Conservation (phyloP, 2,329 filamentous ascomycete species). For the Lizonia empirigonia region DNA sequence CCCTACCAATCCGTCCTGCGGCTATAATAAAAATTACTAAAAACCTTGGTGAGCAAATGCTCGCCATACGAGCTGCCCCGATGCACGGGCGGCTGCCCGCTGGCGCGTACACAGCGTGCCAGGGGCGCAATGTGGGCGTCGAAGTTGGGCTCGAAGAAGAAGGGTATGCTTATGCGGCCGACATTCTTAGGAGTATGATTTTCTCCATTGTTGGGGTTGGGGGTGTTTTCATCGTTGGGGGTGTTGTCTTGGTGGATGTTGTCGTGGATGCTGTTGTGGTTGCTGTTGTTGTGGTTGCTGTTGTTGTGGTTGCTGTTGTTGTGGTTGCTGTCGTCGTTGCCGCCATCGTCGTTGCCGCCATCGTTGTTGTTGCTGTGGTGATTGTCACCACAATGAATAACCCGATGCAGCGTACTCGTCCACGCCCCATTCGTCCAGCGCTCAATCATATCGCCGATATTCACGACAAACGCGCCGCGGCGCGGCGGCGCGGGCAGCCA, state of each 20-base stretch:
- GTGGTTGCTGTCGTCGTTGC: too few relatives aligned
- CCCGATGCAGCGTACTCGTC: constrained; percentile 53
- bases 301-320: too few relatives aligned
- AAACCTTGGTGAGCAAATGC: constrained; percentile 51
- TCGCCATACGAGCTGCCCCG: constrained; percentile 50
- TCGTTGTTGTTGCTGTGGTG: too few relatives aligned
- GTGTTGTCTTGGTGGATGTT: too few relatives aligned
- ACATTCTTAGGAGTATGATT: too few relatives aligned
- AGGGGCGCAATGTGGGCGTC: constrained; percentile 49
- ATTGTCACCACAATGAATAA: too few relatives aligned
- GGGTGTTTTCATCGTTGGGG: too few relatives aligned
- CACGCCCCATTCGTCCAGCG: constrained; percentile 53
- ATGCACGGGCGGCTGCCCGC: constrained; percentile 38
- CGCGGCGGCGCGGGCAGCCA: constrained; percentile 56
- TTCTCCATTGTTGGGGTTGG: too few relatives aligned
- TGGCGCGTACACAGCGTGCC: constrained; percentile 44
- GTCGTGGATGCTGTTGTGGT: too few relatives aligned
- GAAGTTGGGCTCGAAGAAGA: constrained; percentile 57
- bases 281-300: too few relatives aligned
- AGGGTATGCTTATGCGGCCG: constrained; percentile 56
- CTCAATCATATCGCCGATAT: constrained; percentile 58
- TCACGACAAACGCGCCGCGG: constrained; percentile 54
- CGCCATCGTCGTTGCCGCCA: too few relatives aligned
- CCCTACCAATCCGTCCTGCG: constrained; percentile 34
- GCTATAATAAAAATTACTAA: constrained; percentile 50